Evolutionary conservation across 2,329 filamentous ascomycete genomes (phyloP).

Genomic region (Trichoderma arundinaceum): DNA sequence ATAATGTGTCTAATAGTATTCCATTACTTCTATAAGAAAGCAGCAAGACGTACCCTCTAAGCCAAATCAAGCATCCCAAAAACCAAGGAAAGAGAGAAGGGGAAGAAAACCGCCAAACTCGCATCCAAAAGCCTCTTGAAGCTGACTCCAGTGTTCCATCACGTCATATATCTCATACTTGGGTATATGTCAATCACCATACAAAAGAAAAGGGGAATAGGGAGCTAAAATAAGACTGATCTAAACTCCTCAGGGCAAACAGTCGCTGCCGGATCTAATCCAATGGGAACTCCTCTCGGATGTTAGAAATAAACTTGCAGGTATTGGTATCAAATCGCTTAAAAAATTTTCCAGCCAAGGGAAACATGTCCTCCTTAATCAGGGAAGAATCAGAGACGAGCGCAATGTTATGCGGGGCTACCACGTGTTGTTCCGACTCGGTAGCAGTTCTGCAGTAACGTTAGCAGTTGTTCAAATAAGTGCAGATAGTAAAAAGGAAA

Average conservation of each 20-base stretch:
- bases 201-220: not conserved
- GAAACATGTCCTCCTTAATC: constrained; percentile 65
- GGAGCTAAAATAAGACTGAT: not conserved
- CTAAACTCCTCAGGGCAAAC: not conserved
- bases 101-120: not conserved
- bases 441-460: constrained; percentile 40
- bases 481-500: not conserved
- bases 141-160: not conserved
- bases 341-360: constrained; percentile 82
- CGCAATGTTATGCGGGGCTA: constrained; percentile 77
- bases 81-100: not conserved
- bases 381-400: constrained; percentile 56
- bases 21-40: not conserved
- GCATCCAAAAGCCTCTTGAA: not conserved
- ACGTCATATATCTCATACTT: not conserved
- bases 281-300: constrained; percentile 81
- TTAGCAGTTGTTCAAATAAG: not conserved
- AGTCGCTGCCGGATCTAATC: constrained; percentile 57
- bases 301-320: constrained; percentile 81
- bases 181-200: not conserved
- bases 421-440: constrained; percentile 44
- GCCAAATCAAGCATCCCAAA: not conserved
- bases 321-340: constrained; percentile 76
- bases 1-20: not conserved
- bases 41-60: not conserved